Percentiles rank a stretch among this genome's conserved stretches.
Conservation (phyloP, 148 eudicot genomes). For the Dianthus caryophyllus region DNA sequence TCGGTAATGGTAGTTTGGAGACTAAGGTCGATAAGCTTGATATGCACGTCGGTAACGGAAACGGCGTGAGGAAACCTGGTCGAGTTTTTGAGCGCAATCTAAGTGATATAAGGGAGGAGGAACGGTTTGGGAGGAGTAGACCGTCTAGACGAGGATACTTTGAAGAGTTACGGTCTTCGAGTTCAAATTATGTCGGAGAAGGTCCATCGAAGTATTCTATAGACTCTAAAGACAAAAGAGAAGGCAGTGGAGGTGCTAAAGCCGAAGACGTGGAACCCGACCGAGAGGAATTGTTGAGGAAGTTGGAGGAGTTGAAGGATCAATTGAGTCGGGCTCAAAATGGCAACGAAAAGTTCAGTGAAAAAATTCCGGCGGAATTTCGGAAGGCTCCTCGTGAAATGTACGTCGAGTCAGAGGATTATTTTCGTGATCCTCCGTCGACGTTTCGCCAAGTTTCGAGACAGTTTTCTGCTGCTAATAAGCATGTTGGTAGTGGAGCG, state of each 20-base stretch:
- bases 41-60: slow-evolving; percentile 29
- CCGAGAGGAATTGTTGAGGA: slow-evolving; percentile 64
- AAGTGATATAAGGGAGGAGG: slow-evolving; percentile 32
- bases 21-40: slow-evolving; percentile 32
- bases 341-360: slow-evolving; percentile 46
- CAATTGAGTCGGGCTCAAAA: slow-evolving; percentile 55
- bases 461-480: slow-evolving; percentile 37
- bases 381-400: slow-evolving; percentile 39
- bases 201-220: slow-evolving; percentile 40
- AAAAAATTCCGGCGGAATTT: slow-evolving; percentile 38
- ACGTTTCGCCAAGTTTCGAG: slow-evolving; percentile 29
- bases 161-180: slow-evolving; percentile 37
- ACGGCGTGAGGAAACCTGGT: slow-evolving; percentile 34
- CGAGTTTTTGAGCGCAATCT: slow-evolving; percentile 34
- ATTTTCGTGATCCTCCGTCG: slow-evolving; percentile 38
- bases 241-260: slow-evolving; percentile 31
- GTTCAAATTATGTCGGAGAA: slow-evolving; percentile 39
- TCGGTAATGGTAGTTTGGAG: slow-evolving; percentile 22
- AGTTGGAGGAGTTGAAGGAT: slow-evolving; percentile 79
- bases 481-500: slow-evolving; percentile 27
- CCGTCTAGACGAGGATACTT: slow-evolving; percentile 33
- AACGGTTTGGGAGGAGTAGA: slow-evolving; percentile 29
- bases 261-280: slow-evolving; percentile 50
- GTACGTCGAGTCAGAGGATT: slow-evolving; percentile 37
- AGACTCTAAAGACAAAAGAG: slow-evolving; percentile 29